These are phyloP conservation scores for Penicillium verhagenii DNA, from an alignment of 495 filamentous ascomycete species.

Conservation along the genomic window DNA sequence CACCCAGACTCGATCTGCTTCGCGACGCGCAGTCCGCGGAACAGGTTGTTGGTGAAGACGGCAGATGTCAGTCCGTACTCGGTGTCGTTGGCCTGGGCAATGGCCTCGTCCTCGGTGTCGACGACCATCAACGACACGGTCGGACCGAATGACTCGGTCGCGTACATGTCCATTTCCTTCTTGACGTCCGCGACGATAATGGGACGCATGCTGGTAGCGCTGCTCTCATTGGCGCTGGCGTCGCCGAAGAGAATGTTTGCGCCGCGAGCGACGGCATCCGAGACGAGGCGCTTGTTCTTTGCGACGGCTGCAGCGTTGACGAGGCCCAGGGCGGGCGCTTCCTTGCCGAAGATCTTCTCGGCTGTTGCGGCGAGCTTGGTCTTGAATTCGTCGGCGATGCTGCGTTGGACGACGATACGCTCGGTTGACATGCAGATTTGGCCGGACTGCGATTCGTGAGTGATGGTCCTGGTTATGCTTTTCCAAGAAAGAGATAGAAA, in stretches of 20 bases:
- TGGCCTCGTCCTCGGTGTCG: slow-evolving; percentile 48
- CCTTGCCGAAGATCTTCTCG: slow-evolving; percentile 48
- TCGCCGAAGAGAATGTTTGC: slow-evolving; percentile 66
- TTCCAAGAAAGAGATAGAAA: background rate
- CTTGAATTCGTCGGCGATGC: slow-evolving; percentile 64
- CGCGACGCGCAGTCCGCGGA: slow-evolving; percentile 47
- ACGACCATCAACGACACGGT: slow-evolving; percentile 58
- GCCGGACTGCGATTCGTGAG: slow-evolving; percentile 47
- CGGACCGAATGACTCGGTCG: slow-evolving; percentile 81
- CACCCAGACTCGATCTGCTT: slow-evolving; percentile 51
- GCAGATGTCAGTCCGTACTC: slow-evolving; percentile 51
- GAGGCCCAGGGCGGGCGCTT: slow-evolving; percentile 55
- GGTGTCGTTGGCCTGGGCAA: slow-evolving; percentile 51
- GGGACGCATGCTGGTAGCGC: slow-evolving; percentile 63
- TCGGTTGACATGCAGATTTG: slow-evolving; percentile 95
- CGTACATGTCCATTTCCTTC: slow-evolving; percentile 79
- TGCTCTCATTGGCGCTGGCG: slow-evolving; percentile 40
- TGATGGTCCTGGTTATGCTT: background rate
- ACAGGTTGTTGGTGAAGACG: slow-evolving; percentile 49
- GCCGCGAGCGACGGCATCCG: slow-evolving; percentile 66
- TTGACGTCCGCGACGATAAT: slow-evolving; percentile 68
- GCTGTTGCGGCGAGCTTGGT: slow-evolving; percentile 47
- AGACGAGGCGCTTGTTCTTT: slow-evolving; percentile 66
- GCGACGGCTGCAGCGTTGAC: slow-evolving; percentile 59
- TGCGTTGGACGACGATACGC: slow-evolving; percentile 76